A percentile compares a stretch with the other conserved stretches of the same genome.
Evolutionary conservation across 2,329 filamentous ascomycete genomes (phyloP).

Genomic region (Aspergillus hortae): DNA sequence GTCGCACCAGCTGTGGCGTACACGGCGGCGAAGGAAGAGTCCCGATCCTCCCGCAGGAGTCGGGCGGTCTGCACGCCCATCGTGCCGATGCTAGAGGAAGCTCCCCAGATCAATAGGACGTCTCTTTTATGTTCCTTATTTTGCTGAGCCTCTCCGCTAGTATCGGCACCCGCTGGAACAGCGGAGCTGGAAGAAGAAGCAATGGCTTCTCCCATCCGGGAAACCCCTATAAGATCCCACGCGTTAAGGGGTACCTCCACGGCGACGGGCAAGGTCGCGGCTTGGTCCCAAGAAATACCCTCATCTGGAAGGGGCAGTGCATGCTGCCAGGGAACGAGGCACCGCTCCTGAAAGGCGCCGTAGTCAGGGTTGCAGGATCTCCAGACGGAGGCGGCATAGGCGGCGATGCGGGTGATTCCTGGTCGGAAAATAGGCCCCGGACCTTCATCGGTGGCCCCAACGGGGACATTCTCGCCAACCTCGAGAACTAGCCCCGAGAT

Average conservation of each 20-base stretch:
- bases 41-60: conserved; percentile 31
- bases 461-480: conserved; percentile 39
- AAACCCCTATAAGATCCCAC: conserved; percentile 39
- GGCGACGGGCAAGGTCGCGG: conserved; percentile 41
- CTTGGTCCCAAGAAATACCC: conserved; percentile 38
- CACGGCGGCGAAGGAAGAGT: conserved; percentile 36
- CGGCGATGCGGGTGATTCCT: conserved; percentile 38
- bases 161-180: background rate
- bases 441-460: conserved; percentile 7
- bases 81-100: conserved; percentile 45
- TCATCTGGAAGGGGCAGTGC: conserved; percentile 32
- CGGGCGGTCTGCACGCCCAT: conserved; percentile 44
- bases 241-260: conserved; percentile 36
- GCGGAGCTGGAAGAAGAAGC: background rate
- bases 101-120: conserved; percentile 44
- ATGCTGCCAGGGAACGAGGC: conserved; percentile 43
- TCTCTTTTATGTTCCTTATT: conserved; percentile 20
- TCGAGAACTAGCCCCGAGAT: conserved; percentile 43
- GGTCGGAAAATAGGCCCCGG: conserved; percentile 22
- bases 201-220: conserved; percentile 14
- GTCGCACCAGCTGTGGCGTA: conserved; percentile 39
- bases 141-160: background rate
- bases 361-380: conserved; percentile 45
- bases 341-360: conserved; percentile 46
- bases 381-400: conserved; percentile 41